These are phyloP conservation scores for Amphirosellinia nigrospora DNA, from an alignment of 495 filamentous ascomycete genomes.

Conservation along the genomic window DNA sequence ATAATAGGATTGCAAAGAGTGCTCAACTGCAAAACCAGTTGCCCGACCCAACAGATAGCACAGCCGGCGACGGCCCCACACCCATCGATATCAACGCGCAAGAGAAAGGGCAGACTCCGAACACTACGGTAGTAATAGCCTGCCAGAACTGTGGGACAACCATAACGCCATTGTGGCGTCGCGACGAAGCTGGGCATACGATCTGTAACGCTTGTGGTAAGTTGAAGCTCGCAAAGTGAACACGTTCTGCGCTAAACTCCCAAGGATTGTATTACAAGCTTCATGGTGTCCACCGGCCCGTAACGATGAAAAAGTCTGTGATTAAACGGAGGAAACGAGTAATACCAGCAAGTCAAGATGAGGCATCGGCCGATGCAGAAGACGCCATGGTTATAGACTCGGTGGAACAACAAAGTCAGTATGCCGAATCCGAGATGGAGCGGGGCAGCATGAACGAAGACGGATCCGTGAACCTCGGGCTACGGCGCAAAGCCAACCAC, in stretches of 20 bases:
- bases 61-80: conserved; percentile 43
- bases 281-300: conserved; percentile 88
- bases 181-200: conserved; percentile 93
- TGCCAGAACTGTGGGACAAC: conserved; percentile 98
- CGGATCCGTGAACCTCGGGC: conserved; percentile 65
- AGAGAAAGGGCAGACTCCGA: conserved; percentile 50
- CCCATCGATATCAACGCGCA: conserved; percentile 56
- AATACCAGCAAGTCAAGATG: conserved; percentile 76
- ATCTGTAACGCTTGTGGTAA: conserved; percentile 99
- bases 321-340: conserved; percentile 97
- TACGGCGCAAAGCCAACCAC: conserved; percentile 55
- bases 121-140: conserved; percentile 80
- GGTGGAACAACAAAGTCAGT: conserved; percentile 49
- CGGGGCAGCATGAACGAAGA: conserved; percentile 59
- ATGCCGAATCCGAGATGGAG: conserved; percentile 46
- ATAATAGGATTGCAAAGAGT: conserved; percentile 92
- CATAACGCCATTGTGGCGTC: conserved; percentile 93
- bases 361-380: conserved; percentile 43
- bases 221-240: conserved; percentile 41
- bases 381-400: conserved; percentile 50
- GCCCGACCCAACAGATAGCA: conserved; percentile 37
- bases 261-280: conserved; percentile 96
- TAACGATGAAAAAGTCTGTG: conserved; percentile 95
- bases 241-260: conserved; percentile 28
- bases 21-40: conserved; percentile 63